A percentile compares a stretch with the other conserved stretches of the same genome.
These are phyloP conservation scores for Coemansia sp. DNA, from an alignment of 192 early-diverging fungal species.

Conservation along the genomic window DNA sequence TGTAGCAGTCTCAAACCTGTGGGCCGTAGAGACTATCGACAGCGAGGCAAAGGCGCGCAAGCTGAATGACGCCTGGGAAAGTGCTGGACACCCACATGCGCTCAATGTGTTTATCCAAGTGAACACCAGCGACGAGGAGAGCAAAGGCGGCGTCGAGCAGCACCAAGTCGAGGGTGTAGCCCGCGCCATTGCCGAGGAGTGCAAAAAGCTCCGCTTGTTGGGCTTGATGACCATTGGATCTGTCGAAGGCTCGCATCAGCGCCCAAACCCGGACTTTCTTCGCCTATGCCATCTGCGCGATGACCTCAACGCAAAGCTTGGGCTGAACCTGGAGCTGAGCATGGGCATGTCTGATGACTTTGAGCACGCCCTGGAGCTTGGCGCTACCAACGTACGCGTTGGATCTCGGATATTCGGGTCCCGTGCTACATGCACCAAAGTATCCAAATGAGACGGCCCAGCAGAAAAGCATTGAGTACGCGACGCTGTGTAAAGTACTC, in stretches of 20 bases:
- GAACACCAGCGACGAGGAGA: slow-evolving; percentile 91
- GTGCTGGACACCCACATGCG: slow-evolving; percentile 50
- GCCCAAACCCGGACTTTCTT: slow-evolving; percentile 59
- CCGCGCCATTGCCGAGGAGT: slow-evolving; percentile 64
- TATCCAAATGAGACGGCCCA: too few relatives aligned
- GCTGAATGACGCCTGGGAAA: slow-evolving; percentile 75
- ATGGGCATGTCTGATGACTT: slow-evolving; percentile 99
- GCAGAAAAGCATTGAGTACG: too few relatives aligned
- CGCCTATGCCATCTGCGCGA: slow-evolving; percentile 41
- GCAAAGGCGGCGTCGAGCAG: slow-evolving; percentile 77
- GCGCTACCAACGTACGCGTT: slow-evolving; percentile 92
- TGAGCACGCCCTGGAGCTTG: slow-evolving; percentile 77
- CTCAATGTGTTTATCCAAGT: slow-evolving; percentile 90
- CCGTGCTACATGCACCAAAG: too few relatives aligned
- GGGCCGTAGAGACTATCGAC: slow-evolving; percentile 91
- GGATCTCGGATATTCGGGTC: slow-evolving; percentile 91
- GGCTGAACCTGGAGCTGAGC: slow-evolving; percentile 70
- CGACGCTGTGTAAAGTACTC: too few relatives aligned
- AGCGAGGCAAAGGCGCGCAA: slow-evolving; percentile 78
- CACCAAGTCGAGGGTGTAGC: slow-evolving; percentile 60
- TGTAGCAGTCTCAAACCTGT: slow-evolving; percentile 80
- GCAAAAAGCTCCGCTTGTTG: slow-evolving; percentile 66
- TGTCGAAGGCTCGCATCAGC: slow-evolving; percentile 42
- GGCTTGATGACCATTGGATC: slow-evolving; percentile 99
- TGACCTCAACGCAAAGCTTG: slow-evolving; percentile 22